Base-by-base conservation (phyloP, 2,329 filamentous ascomycete species). In the Aspergillus sclerotialis region DNA sequence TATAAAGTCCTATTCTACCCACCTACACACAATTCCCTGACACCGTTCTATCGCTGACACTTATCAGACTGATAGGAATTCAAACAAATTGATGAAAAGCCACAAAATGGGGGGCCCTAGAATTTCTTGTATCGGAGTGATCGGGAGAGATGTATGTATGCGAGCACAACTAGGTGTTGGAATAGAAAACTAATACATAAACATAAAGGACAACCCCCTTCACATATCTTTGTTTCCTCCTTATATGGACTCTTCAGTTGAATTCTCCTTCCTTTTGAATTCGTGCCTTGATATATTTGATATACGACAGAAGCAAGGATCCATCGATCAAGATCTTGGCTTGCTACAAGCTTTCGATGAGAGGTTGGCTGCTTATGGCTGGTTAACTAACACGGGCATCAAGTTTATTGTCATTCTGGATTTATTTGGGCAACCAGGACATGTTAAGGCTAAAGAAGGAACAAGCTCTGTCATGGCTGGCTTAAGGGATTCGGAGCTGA, bases 261-360 rank as follows among this genome's bases (percentile, higher is more conserved):
- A 94, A 58, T 94, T 92, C 69, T 87, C 84, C 23, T 88, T 96
- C 51, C 76, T 95, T 31, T 18, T 33, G n/a, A 33, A 33, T n/a
- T 33, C 31, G 18, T 33, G 31, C 16, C 31, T 98, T 47, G 92
- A 98, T 64, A 80, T 96, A 45, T 95, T 98, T 63, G 86, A 92
- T 51, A 78, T 89, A 40, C 86, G 88, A 38, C 74, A 85, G 45
- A 82, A 82, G 35, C 75, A 79, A 52, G 82, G 83, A 51, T 76
- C 75, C 14, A 67, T 76, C 39, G 84, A 86, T 32, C 88, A 92
- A 49, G 90, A 96, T 59, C 82, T 92, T 46, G 90, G 92, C 18
- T 76, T 96, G 9, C 74, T 98, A 32, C 90, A 96, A 65, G 88
- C 89, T 39, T 74, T 96, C 39, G 92, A 96, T 67, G 90, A 98